Percentiles rank a stretch among this genome's conserved stretches.
These are phyloP conservation scores for Carex pumila DNA, from an alignment of 176 grass and related monocot genomes.

Conservation along the genomic window DNA sequence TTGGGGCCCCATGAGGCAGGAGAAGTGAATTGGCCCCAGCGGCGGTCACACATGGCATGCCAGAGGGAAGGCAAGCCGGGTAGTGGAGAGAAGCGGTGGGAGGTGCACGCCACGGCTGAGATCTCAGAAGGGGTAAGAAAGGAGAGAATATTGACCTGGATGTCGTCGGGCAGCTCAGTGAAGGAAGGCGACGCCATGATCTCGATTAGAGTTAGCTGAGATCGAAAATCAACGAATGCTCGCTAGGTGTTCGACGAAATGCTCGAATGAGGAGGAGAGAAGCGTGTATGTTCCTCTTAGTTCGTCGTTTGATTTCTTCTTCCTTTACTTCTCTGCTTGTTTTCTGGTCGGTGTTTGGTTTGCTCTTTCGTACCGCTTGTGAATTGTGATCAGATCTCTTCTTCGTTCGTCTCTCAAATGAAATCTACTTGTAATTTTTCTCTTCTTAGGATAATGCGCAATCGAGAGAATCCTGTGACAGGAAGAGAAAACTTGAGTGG, in stretches of 20 bases:
- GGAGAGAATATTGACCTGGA: conserved; percentile 42
- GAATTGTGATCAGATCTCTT: not conserved
- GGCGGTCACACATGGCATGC: conserved; percentile 38
- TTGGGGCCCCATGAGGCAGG: conserved; percentile 6
- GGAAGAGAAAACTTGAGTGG: not conserved
- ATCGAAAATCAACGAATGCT: not conserved
- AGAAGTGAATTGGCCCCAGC: conserved; percentile 26
- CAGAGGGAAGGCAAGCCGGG: conserved; percentile 21
- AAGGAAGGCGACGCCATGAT: conserved; percentile 29
- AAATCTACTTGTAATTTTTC: not conserved
- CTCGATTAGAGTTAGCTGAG: not conserved
- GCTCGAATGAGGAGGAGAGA: not conserved
- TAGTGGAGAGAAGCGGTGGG: conserved; percentile 34
- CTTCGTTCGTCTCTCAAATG: not conserved
- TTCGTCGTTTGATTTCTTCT: not conserved
- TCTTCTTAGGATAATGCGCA: not conserved
- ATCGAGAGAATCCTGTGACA: not conserved
- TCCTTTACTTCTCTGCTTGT: not conserved
- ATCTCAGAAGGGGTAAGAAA: conserved; percentile 26
- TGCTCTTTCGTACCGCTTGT: not conserved
- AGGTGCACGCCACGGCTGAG: conserved; percentile 34
- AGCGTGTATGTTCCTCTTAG: not conserved
- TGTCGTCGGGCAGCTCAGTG: conserved; percentile 36
- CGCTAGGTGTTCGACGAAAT: conserved; percentile 11
- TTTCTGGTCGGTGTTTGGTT: not conserved